Evolutionary conservation across 73 alveolate species (phyloP).

Genomic region (Stentor coeruleus): DNA sequence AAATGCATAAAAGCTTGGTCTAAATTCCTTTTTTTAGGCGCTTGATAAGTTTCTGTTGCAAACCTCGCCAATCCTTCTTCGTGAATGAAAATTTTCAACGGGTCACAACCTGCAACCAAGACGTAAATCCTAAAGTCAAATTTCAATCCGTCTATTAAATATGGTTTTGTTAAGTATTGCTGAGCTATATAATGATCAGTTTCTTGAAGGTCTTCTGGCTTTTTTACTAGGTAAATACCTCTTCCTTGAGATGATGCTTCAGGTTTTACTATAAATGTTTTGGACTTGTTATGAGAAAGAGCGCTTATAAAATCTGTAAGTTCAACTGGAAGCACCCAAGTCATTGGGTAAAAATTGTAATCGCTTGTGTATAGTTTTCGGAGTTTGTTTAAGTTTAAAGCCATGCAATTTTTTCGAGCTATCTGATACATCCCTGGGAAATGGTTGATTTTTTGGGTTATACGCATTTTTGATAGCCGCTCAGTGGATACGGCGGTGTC

Average conservation of each 20-base stretch:
- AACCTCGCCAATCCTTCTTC: slow-evolving; percentile 96
- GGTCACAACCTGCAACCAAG: slow-evolving; percentile 80
- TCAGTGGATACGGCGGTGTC: slow-evolving; percentile 7
- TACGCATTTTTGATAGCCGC: not conserved
- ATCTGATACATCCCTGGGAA: slow-evolving; percentile 32
- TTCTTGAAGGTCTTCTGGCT: slow-evolving; percentile 28
- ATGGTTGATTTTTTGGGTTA: slow-evolving; percentile 30
- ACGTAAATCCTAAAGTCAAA: slow-evolving; percentile 91
- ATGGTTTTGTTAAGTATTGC: slow-evolving; percentile 80
- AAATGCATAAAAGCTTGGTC: slow-evolving; percentile 68
- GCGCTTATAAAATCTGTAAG: slow-evolving; percentile 34
- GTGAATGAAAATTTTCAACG: slow-evolving; percentile 81
- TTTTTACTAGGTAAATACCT: slow-evolving; percentile 38
- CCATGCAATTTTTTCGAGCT: slow-evolving; percentile 17
- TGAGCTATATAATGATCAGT: slow-evolving; percentile 50
- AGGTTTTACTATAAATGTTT: slow-evolving; percentile 31
- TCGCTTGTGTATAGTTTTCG: slow-evolving; percentile 25
- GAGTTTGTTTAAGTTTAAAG: slow-evolving; percentile 27
- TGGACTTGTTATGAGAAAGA: slow-evolving; percentile 24
- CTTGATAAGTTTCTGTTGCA: slow-evolving; percentile 79
- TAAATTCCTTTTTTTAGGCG: slow-evolving; percentile 62
- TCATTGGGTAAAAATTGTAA: slow-evolving; percentile 43
- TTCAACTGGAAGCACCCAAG: slow-evolving; percentile 40
- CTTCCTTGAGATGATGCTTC: slow-evolving; percentile 39
- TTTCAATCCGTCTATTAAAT: slow-evolving; percentile 87